Percentiles rank a stretch among this genome's conserved stretches.
Evolutionary conservation across 2,329 filamentous ascomycete genomes (phyloP).

Genomic region (Aspergillus terreus): DNA sequence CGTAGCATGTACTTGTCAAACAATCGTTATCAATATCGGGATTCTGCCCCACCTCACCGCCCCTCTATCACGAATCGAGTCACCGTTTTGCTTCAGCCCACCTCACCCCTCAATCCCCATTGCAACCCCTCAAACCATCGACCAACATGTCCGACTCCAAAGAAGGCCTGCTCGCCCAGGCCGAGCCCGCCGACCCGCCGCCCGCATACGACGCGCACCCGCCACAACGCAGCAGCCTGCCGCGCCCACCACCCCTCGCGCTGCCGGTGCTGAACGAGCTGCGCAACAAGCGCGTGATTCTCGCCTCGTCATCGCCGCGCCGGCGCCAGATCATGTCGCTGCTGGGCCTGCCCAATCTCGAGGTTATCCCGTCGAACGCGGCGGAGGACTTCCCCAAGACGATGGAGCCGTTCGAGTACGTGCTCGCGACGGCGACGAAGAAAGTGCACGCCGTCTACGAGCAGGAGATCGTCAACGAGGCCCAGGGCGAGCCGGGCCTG

Average conservation of each 20-base stretch:
- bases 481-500: constrained; percentile 68
- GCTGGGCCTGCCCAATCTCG: constrained; percentile 76
- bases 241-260: constrained; percentile 59
- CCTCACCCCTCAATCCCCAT: neutral
- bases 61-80: constrained; percentile 4
- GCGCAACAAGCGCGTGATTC: constrained; percentile 74
- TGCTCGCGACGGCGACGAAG: constrained; percentile 75
- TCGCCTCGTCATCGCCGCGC: constrained; percentile 85
- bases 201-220: constrained; percentile 32
- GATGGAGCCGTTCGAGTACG: constrained; percentile 83
- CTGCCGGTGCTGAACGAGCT: constrained; percentile 76
- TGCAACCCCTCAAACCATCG: neutral
- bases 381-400: constrained; percentile 82
- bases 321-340: constrained; percentile 73
- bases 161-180: constrained; percentile 19
- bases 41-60: constrained; percentile 8
- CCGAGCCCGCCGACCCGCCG: constrained; percentile 23
- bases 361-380: constrained; percentile 77
- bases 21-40: constrained; percentile 1
- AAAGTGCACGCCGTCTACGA: constrained; percentile 76
- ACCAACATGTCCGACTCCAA: constrained; percentile 29
- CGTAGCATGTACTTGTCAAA: neutral
- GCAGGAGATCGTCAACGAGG: constrained; percentile 53
- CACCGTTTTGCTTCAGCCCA: neutral
- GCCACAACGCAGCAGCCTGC: constrained; percentile 24